Evolutionary conservation across 495 filamentous ascomycete species (phyloP).

Genomic region (Penicillium atrosanguineum): DNA sequence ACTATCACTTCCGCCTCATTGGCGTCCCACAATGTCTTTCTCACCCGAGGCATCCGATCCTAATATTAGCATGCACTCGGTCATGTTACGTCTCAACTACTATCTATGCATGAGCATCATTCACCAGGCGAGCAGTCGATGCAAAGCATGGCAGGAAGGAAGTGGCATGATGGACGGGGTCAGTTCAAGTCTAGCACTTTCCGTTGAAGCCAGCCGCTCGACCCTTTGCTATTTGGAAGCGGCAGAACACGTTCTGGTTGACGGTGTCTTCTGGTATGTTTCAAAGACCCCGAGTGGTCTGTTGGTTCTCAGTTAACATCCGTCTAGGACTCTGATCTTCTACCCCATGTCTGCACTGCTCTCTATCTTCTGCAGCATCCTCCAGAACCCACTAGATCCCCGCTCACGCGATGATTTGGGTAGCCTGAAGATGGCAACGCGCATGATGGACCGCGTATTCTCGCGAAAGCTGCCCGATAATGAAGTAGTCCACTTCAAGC

Average conservation of each 20-base stretch:
- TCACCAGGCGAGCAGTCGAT: conserved; percentile 49
- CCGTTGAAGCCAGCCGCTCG: conserved; percentile 52
- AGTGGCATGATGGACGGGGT: conserved; percentile 45
- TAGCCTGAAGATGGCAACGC: conserved; percentile 37
- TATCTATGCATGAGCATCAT: conserved; percentile 52
- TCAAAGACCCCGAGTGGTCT: background rate
- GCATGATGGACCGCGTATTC: conserved; percentile 44
- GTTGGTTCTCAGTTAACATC: too few species aligned
- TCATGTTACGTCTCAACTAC: conserved; percentile 50
- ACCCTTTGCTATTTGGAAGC: conserved; percentile 46
- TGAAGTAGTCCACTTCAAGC: conserved; percentile 45
- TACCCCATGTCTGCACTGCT: conserved; percentile 53
- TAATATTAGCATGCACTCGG: conserved; percentile 39
- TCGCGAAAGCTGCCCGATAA: conserved; percentile 32
- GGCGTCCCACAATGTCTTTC: conserved; percentile 45
- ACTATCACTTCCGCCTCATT: conserved; percentile 38
- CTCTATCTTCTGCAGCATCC: conserved; percentile 50
- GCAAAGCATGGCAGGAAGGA: conserved; percentile 36
- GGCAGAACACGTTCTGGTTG: conserved; percentile 37
- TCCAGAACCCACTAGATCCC: conserved; percentile 45
- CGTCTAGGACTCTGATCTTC: conserved; percentile 43
- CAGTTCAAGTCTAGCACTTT: conserved; percentile 46
- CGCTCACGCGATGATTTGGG: conserved; percentile 44
- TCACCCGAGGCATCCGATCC: conserved; percentile 33
- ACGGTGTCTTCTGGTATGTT: conserved; percentile 48